Base-by-base conservation (phyloP, 371 early-diverging fungal species). In the Dentiscutata heterogama region DNA sequence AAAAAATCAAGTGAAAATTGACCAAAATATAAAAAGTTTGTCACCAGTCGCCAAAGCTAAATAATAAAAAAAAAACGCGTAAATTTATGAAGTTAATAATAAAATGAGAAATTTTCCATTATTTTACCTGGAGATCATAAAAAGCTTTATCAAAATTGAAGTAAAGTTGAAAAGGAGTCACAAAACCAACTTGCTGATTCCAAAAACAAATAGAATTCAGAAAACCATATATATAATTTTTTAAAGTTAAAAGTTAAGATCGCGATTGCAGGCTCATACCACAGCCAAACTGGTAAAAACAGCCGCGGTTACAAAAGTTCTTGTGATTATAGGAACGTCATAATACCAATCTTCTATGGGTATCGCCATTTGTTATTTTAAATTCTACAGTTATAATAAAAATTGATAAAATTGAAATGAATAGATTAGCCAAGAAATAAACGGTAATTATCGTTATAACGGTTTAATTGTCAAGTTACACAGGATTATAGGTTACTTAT, bases 41-140 rank as follows among this genome's bases (percentile, higher is more conserved):
- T 97, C 7, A 96, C 67, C 39, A 97, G 88, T 54, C 99, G 89
- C 98, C 98, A 98, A 90, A 95, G 96, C 94, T 98, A 86, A n/a
- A 64, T 29, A 60, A 29, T 70, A 22, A 18, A 78, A 22, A 18
- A 78, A 53, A 39, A 22, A 22, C 29, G 29, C 22, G 78, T 31
- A 56, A 14, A 6, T 22, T 82, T 60, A 46, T 10, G 54, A 77
- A 74, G 6, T 81, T 76, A 18, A 35, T n/a, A 8, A 7, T 29
- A 65, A 8, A 65, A 16, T n/a, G 39, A 68, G n/a, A 42, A 20
- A 8, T 31, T 29, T 77, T 82, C 70, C 58, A n/a, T n/a, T n/a
- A n/a, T n/a, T 79, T 81, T 91, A 95, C 96, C 92, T 96, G 93
- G 29, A 90, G 86, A 27, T 87, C 86, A 58, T 88, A 83, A 78